Percentiles rank a stretch among this genome's conserved stretches.
Evolutionary conservation across 352 stramenopile genomes (phyloP).

Genomic region (Phytopythium ostracodes): DNA sequence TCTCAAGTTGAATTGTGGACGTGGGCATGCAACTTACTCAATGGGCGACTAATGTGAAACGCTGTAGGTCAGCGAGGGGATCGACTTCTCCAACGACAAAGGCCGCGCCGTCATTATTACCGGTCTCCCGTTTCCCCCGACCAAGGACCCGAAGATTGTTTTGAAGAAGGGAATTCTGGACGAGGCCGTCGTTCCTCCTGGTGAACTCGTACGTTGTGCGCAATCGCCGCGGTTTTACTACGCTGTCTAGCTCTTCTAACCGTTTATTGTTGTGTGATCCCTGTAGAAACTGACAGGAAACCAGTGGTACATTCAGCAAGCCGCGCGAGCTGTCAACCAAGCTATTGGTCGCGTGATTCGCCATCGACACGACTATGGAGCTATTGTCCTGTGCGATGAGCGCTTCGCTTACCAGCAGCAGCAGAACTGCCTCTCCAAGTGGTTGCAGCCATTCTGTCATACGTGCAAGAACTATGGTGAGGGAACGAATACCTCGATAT

Average conservation of each 20-base stretch:
- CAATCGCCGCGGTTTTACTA: not conserved
- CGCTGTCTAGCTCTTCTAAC: conserved; percentile 4
- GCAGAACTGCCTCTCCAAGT: conserved; percentile 93
- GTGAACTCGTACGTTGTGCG: conserved; percentile 45
- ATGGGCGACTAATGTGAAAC: conserved; percentile 1
- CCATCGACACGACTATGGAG: conserved; percentile 97
- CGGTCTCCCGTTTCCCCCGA: conserved; percentile 97
- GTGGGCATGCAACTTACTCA: not conserved
- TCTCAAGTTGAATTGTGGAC: not conserved
- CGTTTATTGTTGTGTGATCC: conserved; percentile 1
- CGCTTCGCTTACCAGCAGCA: conserved; percentile 92
- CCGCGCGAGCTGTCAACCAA: conserved; percentile 98
- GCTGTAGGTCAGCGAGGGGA: conserved; percentile 94
- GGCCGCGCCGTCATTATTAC: conserved; percentile 98
- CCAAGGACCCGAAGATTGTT: conserved; percentile 96
- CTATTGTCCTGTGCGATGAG: conserved; percentile 97
- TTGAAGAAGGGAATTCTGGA: conserved; percentile 97
- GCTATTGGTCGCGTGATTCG: conserved; percentile 98
- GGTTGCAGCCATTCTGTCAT: conserved; percentile 87
- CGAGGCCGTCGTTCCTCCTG: conserved; percentile 47
- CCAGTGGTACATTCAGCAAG: conserved; percentile 99
- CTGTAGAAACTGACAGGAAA: conserved; percentile 90
- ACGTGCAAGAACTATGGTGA: conserved; percentile 65
- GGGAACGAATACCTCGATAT: not conserved
- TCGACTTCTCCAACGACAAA: conserved; percentile 98